These are phyloP conservation scores for Eucalyptus albens DNA, from an alignment of 345 rosid species.

Conservation along the genomic window DNA sequence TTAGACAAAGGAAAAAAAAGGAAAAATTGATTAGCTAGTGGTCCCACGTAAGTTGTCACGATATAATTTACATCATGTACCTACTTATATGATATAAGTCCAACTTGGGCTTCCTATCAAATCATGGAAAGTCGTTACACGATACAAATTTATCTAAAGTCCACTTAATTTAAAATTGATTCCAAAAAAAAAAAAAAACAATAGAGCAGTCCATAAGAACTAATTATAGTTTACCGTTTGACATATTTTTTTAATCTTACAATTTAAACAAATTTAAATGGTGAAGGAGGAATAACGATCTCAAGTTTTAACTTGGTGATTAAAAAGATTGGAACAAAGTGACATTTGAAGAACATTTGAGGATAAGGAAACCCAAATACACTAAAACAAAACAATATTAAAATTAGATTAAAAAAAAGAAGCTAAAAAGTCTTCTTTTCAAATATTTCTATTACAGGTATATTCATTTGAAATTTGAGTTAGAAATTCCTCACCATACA, in stretches of 20 bases:
- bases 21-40: neutral
- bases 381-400: neutral
- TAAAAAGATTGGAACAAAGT: neutral
- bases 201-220: neutral
- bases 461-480: neutral
- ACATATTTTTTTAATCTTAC: neutral
- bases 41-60: neutral
- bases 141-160: neutral
- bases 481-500: neutral
- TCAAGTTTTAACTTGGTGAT: neutral
- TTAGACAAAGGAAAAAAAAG: neutral
- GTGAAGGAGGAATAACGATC: neutral
- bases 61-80: neutral
- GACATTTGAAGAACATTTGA: neutral
- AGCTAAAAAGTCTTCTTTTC: neutral
- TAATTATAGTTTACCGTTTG: neutral
- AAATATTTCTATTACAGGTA: no score
- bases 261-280: neutral
- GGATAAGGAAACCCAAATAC: neutral
- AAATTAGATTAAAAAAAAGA: no score
- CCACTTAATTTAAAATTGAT: neutral
- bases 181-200: no score
- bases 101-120: no score
- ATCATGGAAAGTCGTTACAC: neutral
- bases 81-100: no score